Evolutionary conservation across 2,329 filamentous ascomycete species (phyloP), one percentile per base, ranked within the genome.

Genomic region (Ophidiomyces ophidiicola): DNA sequence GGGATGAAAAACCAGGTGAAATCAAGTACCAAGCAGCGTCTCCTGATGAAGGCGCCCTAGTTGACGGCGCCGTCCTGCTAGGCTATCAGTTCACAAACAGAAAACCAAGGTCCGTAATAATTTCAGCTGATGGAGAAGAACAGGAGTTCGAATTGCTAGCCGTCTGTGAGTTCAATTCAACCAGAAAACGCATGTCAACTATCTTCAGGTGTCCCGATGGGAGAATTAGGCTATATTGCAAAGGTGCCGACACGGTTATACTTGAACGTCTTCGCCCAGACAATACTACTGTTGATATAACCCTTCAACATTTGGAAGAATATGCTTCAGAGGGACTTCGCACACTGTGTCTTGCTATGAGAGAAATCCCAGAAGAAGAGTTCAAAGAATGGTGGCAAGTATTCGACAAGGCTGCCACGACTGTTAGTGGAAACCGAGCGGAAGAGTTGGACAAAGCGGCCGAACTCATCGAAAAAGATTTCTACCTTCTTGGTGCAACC

Each of bases 11-110:
- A 44, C 71, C 74, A 1, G 81, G 77, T 12, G 71, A 77, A 25
- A 94, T 98, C 69, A 96, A 92, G 62, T 98, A 98, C 52, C 92
- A 98, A 64, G 90, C 90, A 17, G 88, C 92, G 1, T 98, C 90
- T 17, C 90, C 90, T 1, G 90, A 98, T 50, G 90, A 98, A 60
- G 90, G 88, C 41, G 90, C 90, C n/a, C 67, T 98, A 34, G 90
- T 98, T 0, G 82, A 94, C 53, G 92, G 90, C 41, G 90, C 90
- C 1, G 75, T 87, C 2, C 64, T 71, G 32, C 69, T 98, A 36
- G 90, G 88, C 3, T 96, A 94, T 67, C 79, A 75, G 41, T 98
- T 98, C 57, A 77, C 80, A 36, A 87, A 90, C 36, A 78, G 92
- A 52, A 94, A 90, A 63, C 92, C 90, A 20, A 77, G 78, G 43